These are phyloP conservation scores for Tulasnella sp. DNA, from an alignment of 768 basidiomycete genomes.

Conservation along the genomic window DNA sequence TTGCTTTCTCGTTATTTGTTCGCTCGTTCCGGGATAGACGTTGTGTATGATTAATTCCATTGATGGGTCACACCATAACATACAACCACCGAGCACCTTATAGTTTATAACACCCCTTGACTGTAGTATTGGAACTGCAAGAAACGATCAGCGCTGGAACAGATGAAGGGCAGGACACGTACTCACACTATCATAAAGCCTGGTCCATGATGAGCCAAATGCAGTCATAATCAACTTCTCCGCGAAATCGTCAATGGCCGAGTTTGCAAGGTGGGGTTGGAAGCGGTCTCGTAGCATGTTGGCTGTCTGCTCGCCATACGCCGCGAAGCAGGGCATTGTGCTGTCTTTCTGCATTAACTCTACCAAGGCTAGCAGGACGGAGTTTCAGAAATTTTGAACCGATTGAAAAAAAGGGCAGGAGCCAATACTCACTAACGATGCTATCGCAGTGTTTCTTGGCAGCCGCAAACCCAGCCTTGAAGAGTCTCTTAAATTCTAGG, in stretches of 20 bases:
- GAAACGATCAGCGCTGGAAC: background rate
- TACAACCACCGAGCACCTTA: constrained; percentile 47
- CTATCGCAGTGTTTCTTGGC: constrained; percentile 95
- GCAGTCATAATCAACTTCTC: constrained; percentile 87
- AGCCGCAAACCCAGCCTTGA: constrained; percentile 90
- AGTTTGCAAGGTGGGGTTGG: constrained; percentile 83
- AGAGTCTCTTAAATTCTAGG: constrained; percentile 77
- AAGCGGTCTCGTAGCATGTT: constrained; percentile 86
- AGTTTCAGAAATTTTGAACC: no score
- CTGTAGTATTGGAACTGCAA: constrained; percentile 88
- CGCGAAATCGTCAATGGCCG: constrained; percentile 76
- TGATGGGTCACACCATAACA: background rate
- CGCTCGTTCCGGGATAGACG: constrained; percentile 4
- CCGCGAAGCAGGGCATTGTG: constrained; percentile 81
- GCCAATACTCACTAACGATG: constrained; percentile 68
- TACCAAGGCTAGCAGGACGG: constrained; percentile 57
- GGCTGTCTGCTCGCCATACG: constrained; percentile 88
- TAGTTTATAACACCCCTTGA: constrained; percentile 50
- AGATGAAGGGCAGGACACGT: background rate
- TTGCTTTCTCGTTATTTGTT: constrained; percentile 4
- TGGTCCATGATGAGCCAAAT: constrained; percentile 89
- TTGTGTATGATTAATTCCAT: constrained; percentile 33
- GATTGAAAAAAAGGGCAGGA: background rate
- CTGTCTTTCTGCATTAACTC: constrained; percentile 97
- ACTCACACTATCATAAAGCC: constrained; percentile 89